Base-by-base conservation (phyloP, 148 eudicot genomes). In the Suaeda aralocaspica region DNA sequence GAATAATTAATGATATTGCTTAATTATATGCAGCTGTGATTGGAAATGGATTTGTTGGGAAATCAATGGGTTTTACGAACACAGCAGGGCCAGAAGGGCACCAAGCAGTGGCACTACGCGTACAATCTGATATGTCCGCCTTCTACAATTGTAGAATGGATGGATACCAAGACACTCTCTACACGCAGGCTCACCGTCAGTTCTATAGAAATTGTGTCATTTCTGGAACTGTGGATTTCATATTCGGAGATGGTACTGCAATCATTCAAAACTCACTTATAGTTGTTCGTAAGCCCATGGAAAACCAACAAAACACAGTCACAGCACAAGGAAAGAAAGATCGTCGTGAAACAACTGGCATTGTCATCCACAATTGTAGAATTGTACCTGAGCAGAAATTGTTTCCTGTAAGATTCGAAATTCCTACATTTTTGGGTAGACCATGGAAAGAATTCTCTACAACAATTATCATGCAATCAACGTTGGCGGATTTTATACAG, bases 41-140 rank as follows among this genome's bases (percentile, higher is more conserved):
- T 6, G 91, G 94, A n/a, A 64, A 59, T 6, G 86, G 89, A 13
- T 88, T 86, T 25, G 69, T 86, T 9, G 83, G 76, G n/a, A 88
- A 79, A 57, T 63, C 76, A 4, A 82, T 89, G 87, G 87, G 87
- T 22, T 86, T 86, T 33, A 76, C 67, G 33, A 89, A 89, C 79
- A 80, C 84, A 21, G 94, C 94, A 0, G 90, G 94, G 5, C 79
- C 89, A 16, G 50, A 78, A 9, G 89, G 86, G 0, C 83, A 86
- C 67, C 94, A 89, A 75, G 94, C 94, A 0, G 94, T 89, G 31
- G 94, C 94, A 0, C 83, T 89, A 0, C 76, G 89, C 0, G 84
- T 80, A 18, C 82, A 82, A 50, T 83, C 90, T 0, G 94, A 89
- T 39, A 72, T 57, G 75, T 78, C 94, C 1, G 78, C 72, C 2